Conservation (phyloP, 495 filamentous ascomycete species). For the Oidiodendron maius region DNA sequence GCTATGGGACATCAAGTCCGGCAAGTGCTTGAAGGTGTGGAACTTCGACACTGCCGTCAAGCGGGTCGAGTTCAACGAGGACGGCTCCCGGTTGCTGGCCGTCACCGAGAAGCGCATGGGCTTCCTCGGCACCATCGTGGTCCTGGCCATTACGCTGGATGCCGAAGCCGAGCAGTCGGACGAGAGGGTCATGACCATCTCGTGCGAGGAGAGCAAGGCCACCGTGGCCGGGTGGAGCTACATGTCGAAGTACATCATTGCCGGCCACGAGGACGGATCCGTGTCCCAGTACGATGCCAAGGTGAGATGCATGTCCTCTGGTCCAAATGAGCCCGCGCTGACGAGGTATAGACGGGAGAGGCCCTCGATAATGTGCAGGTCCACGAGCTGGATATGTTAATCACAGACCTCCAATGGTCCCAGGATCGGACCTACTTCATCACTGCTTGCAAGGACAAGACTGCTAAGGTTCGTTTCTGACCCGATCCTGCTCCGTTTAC, state of each 20-base stretch:
- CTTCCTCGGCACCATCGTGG: conserved; percentile 84
- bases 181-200: conserved; percentile 76
- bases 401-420: conserved; percentile 94
- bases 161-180: conserved; percentile 74
- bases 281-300: conserved; percentile 94
- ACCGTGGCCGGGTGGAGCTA: conserved; percentile 97
- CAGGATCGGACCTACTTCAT: conserved; percentile 94
- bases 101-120: conserved; percentile 99
- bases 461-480: conserved; percentile 64
- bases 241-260: conserved; percentile 87
- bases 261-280: conserved; percentile 92
- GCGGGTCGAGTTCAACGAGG: conserved; percentile 90
- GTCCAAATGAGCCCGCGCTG: conserved; percentile 5
- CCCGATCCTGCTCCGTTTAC: not conserved
- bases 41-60: conserved; percentile 95
- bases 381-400: conserved; percentile 76
- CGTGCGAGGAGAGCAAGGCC: conserved; percentile 89
- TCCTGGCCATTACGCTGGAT: conserved; percentile 78
- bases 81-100: conserved; percentile 80
- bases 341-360: conserved; percentile 60
- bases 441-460: conserved; percentile 96
- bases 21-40: conserved; percentile 91
- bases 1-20: conserved; percentile 93
- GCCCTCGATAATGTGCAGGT: conserved; percentile 69
- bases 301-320: conserved; percentile 36